Evolutionary conservation across 495 filamentous ascomycete genomes (phyloP).

Genomic region (Trichoderma asperelloides): DNA sequence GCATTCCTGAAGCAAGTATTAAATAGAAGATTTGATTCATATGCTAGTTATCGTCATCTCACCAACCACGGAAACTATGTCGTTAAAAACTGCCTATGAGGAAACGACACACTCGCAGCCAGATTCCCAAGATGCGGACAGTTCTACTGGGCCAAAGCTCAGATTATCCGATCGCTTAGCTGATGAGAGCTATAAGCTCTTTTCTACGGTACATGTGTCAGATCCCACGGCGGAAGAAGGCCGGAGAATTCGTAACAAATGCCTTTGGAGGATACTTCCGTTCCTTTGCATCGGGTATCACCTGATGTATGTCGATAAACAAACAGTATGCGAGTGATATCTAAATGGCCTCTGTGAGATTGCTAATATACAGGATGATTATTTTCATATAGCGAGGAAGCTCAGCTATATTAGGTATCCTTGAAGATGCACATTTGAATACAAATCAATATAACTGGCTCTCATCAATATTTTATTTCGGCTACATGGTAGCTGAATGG

Average conservation of each 20-base stretch:
- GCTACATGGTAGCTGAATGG: constrained; percentile 30
- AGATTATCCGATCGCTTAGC: constrained; percentile 31
- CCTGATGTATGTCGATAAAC: constrained; percentile 39
- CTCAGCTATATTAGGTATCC: constrained; percentile 26
- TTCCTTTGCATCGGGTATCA: constrained; percentile 38
- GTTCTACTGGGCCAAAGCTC: constrained; percentile 7
- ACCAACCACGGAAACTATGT: background rate
- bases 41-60: background rate
- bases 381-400: constrained; percentile 26
- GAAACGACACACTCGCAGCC: constrained; percentile 6
- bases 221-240: constrained; percentile 31
- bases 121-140: constrained; percentile 1
- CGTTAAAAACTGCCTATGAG: constrained; percentile 10
- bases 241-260: constrained; percentile 28
- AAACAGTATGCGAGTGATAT: constrained; percentile 24
- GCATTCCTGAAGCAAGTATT: background rate
- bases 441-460: constrained; percentile 25
- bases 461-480: constrained; percentile 21
- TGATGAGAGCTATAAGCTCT: constrained; percentile 36
- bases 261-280: constrained; percentile 30
- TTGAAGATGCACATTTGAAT: constrained; percentile 22
- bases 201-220: constrained; percentile 29
- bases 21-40: background rate
- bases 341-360: background rate
- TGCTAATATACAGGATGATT: background rate